Percentiles rank a stretch among this genome's conserved stretches.
Conservation (phyloP, 192 early-diverging fungal species). For the Podila clonocystis region DNA sequence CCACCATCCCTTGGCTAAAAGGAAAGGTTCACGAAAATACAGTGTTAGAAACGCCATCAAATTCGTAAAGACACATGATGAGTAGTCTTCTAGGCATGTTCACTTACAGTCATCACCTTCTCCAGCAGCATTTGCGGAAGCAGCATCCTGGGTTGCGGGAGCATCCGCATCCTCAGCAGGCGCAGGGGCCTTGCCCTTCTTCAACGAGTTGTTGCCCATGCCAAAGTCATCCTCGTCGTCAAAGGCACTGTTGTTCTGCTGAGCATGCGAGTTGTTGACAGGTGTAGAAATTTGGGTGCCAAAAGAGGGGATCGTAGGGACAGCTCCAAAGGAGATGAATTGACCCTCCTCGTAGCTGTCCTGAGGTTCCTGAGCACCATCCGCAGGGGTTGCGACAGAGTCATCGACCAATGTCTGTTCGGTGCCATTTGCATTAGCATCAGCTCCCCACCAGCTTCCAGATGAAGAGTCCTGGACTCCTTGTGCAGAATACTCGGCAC, state of each 20-base stretch:
- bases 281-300: constrained; percentile 12
- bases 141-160: constrained; percentile 21
- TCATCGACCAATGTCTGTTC: constrained; percentile 2
- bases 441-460: constrained; percentile 55
- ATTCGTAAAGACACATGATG: neutral
- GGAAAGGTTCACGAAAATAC: neutral
- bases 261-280: constrained; percentile 15
- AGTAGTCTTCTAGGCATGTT: neutral
- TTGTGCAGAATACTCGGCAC: constrained; percentile 63
- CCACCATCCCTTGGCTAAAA: constrained; percentile 43
- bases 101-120: constrained; percentile 27
- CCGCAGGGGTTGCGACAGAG: neutral
- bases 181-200: constrained; percentile 41
- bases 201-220: constrained; percentile 64
- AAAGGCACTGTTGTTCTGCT: constrained; percentile 23
- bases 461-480: constrained; percentile 41
- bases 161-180: constrained; percentile 4
- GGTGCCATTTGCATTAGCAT: constrained; percentile 14
- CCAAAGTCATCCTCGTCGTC: constrained; percentile 71
- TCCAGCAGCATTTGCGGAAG: constrained; percentile 23
- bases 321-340: constrained; percentile 48
- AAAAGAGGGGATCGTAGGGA: constrained; percentile 41
- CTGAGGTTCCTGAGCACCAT: constrained; percentile 15
- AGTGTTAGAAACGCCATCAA: neutral
- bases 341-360: constrained; percentile 36